Evolutionary conservation across 2,329 filamentous ascomycete genomes (phyloP), one percentile per base, ranked within the genome.

Genomic region (Penicillium sp.): DNA sequence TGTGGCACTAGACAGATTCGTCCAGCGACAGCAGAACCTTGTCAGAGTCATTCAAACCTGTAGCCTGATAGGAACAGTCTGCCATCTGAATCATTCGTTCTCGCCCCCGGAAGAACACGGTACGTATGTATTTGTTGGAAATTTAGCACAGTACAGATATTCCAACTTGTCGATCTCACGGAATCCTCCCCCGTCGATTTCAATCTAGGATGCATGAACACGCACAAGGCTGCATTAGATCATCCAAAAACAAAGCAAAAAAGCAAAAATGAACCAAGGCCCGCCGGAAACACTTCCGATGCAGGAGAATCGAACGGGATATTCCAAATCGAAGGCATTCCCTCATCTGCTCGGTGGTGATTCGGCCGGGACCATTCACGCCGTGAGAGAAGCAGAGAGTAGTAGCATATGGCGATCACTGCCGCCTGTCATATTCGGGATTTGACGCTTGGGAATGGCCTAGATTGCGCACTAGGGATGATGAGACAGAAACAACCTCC

Each of bases 391-490:
- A n/a, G n/a, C n/a, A n/a, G n/a, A n/a, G n/a, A n/a, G n/a, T n/a
- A n/a, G 24, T 7, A 6, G 15, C 36, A n/a, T n/a, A 29, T 17
- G 20, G 27, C 40, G 45, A 46, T 32, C 37, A 9, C 29, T 43
- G 24, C 39, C 39, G 32, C 43, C 50, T 48, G 27, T 50, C 45
- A 45, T 42, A 50, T 49, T 36, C 20, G 36, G 20, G 27, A 32
- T 24, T 13, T 42, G 39, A 32, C 34, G 18, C 33, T 46, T 43
- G 41, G 26, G 15, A 24, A 10, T 27, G 39, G 39, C 39, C 39
- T 42, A 29, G 24, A 20, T 17, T 42, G 24, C 20, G 12, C 32
- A 43, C 26, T 33, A 23, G 26, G 39, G 24, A n/a, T 27, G 26
- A 27, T 29, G 39, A 20, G 39, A 42, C 39, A 42, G 39, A 29